A percentile compares a stretch with the other conserved stretches of the same genome.
Conservation (phyloP, 805 yeast genomes). For the Kazachstania kunashirensis region DNA sequence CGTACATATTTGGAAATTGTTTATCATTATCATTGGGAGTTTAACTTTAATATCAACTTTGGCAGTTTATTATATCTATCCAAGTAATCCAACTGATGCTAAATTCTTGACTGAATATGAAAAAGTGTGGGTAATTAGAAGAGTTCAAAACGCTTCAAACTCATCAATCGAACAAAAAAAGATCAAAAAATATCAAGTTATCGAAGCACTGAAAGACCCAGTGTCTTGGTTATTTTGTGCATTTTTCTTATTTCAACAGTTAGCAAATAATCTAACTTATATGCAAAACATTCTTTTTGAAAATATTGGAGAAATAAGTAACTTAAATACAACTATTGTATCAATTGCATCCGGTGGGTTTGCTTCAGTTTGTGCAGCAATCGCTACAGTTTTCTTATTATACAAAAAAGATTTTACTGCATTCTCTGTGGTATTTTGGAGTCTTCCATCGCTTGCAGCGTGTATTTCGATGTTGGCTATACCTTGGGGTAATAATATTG, state of each 20-base stretch:
- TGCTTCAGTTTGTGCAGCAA: constrained; percentile 33
- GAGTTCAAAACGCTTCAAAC: constrained; percentile 33
- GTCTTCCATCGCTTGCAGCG: constrained; percentile 37
- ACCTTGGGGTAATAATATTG: constrained; percentile 37
- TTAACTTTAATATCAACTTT: constrained; percentile 36
- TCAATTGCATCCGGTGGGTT: constrained; percentile 46
- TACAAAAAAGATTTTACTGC: constrained; percentile 33
- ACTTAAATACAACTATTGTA: constrained; percentile 41
- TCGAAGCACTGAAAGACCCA: constrained; percentile 43
- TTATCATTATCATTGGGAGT: constrained; percentile 49
- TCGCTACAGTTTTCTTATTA: constrained; percentile 31
- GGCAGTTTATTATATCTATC: constrained; percentile 35
- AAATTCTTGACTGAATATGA: constrained; percentile 40
- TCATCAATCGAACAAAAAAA: constrained; percentile 38
- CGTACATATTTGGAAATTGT: constrained; percentile 41
- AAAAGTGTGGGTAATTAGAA: constrained; percentile 41
- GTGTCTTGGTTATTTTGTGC: constrained; percentile 36
- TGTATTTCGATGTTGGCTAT: constrained; percentile 38
- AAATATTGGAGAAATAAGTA: constrained; percentile 35
- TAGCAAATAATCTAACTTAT: constrained; percentile 45
- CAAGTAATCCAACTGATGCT: constrained; percentile 48
- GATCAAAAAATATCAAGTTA: constrained; percentile 39
- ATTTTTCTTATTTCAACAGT: constrained; percentile 36
- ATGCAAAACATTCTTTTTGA: constrained; percentile 42
- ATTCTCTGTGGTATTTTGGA: constrained; percentile 31